Evolutionary conservation across 2,329 filamentous ascomycete species (phyloP).

Genomic region (Aureobasidium subglaciale): DNA sequence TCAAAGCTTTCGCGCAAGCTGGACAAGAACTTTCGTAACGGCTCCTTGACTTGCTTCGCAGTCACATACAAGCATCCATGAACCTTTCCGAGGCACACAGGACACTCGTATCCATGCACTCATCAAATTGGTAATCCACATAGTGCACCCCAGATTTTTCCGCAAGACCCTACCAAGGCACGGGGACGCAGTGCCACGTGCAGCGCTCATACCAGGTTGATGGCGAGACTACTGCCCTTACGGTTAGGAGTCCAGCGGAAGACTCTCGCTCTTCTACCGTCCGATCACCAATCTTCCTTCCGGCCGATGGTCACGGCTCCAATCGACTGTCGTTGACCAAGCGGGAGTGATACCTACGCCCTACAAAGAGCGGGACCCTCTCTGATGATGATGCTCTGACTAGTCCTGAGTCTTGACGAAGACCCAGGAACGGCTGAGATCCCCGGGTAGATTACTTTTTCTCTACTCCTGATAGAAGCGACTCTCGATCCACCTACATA

Average conservation of each 20-base stretch:
- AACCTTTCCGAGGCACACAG: background rate
- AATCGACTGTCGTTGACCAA: background rate
- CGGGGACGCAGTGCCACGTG: background rate
- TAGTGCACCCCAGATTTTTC: slow-evolving; percentile 3
- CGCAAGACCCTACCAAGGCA: background rate
- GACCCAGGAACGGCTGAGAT: background rate
- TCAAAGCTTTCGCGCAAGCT: background rate
- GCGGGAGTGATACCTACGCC: background rate
- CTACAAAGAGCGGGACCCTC: background rate
- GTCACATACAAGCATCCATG: background rate
- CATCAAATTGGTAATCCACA: background rate
- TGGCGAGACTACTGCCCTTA: background rate
- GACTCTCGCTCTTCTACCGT: background rate
- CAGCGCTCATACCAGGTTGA: background rate
- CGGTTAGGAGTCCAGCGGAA: background rate
- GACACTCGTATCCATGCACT: background rate
- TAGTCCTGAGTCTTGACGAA: background rate
- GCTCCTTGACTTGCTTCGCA: background rate
- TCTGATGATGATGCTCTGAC: background rate
- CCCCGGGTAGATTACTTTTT: background rate
- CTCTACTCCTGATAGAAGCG: background rate
- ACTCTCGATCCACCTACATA: background rate
- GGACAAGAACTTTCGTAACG: background rate
- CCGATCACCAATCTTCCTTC: background rate
- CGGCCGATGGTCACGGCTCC: background rate